A percentile compares a stretch with the other conserved stretches of the same genome.
Evolutionary conservation across 164 flowering plant species (phyloP).

Genomic region (Nymphaea thermarum): DNA sequence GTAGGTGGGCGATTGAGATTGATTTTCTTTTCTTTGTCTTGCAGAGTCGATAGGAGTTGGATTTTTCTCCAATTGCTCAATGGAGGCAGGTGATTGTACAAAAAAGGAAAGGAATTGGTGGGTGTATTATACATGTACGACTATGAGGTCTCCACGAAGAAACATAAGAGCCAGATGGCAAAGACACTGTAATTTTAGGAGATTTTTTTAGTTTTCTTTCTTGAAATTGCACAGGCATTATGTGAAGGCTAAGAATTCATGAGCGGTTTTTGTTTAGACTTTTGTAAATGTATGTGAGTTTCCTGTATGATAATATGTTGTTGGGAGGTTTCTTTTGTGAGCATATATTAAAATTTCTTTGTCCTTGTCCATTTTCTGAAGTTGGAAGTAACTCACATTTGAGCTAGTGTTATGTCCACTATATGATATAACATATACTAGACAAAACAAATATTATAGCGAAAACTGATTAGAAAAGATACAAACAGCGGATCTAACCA

Average conservation of each 20-base stretch:
- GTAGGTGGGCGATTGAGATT: background rate
- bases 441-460: no score
- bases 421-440: no score
- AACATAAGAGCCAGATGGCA: background rate
- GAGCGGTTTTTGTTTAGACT: background rate
- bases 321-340: no score
- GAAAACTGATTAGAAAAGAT: no score
- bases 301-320: no score
- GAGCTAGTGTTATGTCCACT: no score
- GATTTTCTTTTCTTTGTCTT: background rate
- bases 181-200: background rate
- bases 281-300: background rate
- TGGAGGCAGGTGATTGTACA: background rate
- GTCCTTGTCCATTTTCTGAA: no score
- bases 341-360: no score
- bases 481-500: no score
- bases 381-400: no score
- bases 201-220: background rate
- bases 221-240: background rate
- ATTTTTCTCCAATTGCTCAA: no score
- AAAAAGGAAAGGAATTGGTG: background rate
- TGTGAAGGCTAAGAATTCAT: background rate
- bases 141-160: background rate
- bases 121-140: background rate
- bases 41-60: background rate